A percentile compares a stretch with the other conserved stretches of the same genome.
Evolutionary conservation across 306 rosid species (phyloP).

Genomic region (Quercus parvula): DNA sequence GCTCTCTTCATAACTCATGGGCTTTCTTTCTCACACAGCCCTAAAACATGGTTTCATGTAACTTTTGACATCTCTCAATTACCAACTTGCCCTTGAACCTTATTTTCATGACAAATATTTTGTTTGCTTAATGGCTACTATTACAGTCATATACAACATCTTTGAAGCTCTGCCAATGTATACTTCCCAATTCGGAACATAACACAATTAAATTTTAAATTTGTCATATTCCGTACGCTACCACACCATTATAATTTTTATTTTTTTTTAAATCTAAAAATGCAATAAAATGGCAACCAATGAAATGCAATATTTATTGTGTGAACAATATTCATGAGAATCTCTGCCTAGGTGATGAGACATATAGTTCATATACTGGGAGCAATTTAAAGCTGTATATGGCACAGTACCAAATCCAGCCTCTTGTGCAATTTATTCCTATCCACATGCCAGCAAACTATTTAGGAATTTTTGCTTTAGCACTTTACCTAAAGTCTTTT

Average conservation of each 20-base stretch:
- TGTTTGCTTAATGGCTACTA: too few relatives aligned
- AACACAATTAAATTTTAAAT: slow-evolving; percentile 1
- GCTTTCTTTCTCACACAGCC: too few relatives aligned
- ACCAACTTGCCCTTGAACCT: too few relatives aligned
- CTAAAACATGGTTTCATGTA: too few relatives aligned
- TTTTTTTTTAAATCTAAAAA: background rate
- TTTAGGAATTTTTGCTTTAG: slow-evolving; percentile 50
- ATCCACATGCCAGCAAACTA: slow-evolving; percentile 61
- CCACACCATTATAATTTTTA: background rate
- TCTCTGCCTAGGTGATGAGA: slow-evolving; percentile 36
- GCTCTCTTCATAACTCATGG: too few relatives aligned
- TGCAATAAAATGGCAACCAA: background rate
- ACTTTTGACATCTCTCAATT: too few relatives aligned
- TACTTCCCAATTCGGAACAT: background rate
- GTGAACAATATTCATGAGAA: slow-evolving; percentile 4
- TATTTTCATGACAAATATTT: too few relatives aligned
- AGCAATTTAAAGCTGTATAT: slow-evolving; percentile 28
- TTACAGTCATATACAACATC: too few relatives aligned
- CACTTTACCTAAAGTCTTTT: slow-evolving; percentile 48
- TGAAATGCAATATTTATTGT: background rate
- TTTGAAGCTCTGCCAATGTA: background rate
- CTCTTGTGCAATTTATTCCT: slow-evolving; percentile 49
- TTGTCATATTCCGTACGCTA: background rate
- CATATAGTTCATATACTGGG: slow-evolving; percentile 42
- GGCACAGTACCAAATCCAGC: slow-evolving; percentile 34